Percentiles rank a stretch among this genome's conserved stretches.
Evolutionary conservation across 495 filamentous ascomycete species (phyloP).

Genomic region (Trichoderma erinaceum): DNA sequence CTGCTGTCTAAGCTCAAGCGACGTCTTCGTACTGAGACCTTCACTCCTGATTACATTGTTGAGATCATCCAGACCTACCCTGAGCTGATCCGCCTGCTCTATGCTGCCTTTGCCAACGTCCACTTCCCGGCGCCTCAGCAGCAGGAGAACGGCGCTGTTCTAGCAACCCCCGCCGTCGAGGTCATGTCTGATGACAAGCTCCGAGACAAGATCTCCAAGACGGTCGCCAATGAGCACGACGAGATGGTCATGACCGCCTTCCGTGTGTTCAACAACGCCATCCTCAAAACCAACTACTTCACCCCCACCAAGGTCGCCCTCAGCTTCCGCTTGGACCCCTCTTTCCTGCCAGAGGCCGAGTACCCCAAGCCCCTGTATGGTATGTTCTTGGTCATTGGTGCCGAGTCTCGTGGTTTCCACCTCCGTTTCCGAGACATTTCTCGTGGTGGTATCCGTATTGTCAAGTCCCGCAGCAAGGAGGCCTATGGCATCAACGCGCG

Average conservation of each 20-base stretch:
- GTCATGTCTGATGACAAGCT: slow-evolving; percentile 74
- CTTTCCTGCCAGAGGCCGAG: slow-evolving; percentile 82
- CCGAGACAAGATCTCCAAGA: slow-evolving; percentile 72
- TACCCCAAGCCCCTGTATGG: slow-evolving; percentile 92
- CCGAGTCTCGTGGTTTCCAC: slow-evolving; percentile 96
- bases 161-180: slow-evolving; percentile 57
- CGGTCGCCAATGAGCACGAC: slow-evolving; percentile 86
- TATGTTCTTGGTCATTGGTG: slow-evolving; percentile 97
- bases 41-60: slow-evolving; percentile 94
- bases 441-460: slow-evolving; percentile 94
- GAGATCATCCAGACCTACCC: slow-evolving; percentile 95
- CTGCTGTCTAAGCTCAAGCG: slow-evolving; percentile 87
- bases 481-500: slow-evolving; percentile 94
- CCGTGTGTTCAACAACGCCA: slow-evolving; percentile 81
- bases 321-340: slow-evolving; percentile 88
- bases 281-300: slow-evolving; percentile 98
- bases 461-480: slow-evolving; percentile 93
- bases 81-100: slow-evolving; percentile 77
- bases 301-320: slow-evolving; percentile 97
- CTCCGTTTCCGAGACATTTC: slow-evolving; percentile 96
- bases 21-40: slow-evolving; percentile 89
- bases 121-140: slow-evolving; percentile 59
- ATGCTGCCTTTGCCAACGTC: slow-evolving; percentile 83
- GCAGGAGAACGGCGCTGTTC: slow-evolving; percentile 69
- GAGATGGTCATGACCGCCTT: slow-evolving; percentile 98